Evolutionary conservation across 2,329 filamentous ascomycete genomes (phyloP).

Genomic region (Allantophomopsis cytisporea): DNA sequence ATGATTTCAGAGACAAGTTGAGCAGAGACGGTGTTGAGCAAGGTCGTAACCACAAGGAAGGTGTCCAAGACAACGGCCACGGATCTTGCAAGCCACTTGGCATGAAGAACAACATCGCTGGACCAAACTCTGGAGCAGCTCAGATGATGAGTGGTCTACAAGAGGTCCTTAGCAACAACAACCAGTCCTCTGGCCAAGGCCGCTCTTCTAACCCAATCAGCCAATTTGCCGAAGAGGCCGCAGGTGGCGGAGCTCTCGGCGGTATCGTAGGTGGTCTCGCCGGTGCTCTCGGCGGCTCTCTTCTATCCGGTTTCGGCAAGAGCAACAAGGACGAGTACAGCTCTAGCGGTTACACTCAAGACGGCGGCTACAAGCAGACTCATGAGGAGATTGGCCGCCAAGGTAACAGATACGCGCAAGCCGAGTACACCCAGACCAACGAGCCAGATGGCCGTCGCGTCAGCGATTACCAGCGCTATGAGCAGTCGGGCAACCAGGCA

Average conservation of each 20-base stretch:
- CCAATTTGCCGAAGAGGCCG: slow-evolving; percentile 41
- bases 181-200: slow-evolving; percentile 9
- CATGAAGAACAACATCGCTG: slow-evolving; percentile 53
- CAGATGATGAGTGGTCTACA: slow-evolving; percentile 42
- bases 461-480: slow-evolving; percentile 47
- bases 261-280: slow-evolving; percentile 59
- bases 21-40: slow-evolving; percentile 64
- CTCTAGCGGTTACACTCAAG: slow-evolving; percentile 36
- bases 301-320: slow-evolving; percentile 44
- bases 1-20: slow-evolving; percentile 60
- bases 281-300: slow-evolving; percentile 46
- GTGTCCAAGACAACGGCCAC: slow-evolving; percentile 72
- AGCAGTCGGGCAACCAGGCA: slow-evolving; percentile 24
- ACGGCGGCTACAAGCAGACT: slow-evolving; percentile 47
- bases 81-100: slow-evolving; percentile 64
- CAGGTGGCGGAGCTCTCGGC: slow-evolving; percentile 51
- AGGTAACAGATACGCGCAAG: slow-evolving; percentile 14
- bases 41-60: slow-evolving; percentile 77
- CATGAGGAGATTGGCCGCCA: slow-evolving; percentile 48
- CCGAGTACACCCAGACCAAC: slow-evolving; percentile 33
- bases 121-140: slow-evolving; percentile 38
- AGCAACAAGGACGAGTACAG: slow-evolving; percentile 39
- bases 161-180: slow-evolving; percentile 26
- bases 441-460: slow-evolving; percentile 41
- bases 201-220: slow-evolving; percentile 22